Evolutionary conservation across 139 green algal species (phyloP).

Genomic region (Monoraphidium neglectum): DNA sequence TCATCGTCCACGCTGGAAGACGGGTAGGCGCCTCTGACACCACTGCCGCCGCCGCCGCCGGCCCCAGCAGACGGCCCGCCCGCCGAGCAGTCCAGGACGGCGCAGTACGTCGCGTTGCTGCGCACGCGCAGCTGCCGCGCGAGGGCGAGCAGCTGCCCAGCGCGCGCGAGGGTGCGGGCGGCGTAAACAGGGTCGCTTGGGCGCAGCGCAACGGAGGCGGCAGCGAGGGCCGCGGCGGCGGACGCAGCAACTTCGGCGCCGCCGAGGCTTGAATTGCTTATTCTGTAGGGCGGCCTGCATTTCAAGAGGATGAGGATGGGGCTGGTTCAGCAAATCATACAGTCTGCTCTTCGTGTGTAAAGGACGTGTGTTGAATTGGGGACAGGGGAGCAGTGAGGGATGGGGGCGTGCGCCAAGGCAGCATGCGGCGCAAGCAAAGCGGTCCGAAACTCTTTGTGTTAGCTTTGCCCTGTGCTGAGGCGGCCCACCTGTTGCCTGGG

Average conservation of each 20-base stretch:
- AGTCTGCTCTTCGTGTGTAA: no score
- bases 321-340: no score
- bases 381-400: background rate
- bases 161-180: constrained; percentile 12
- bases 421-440: background rate
- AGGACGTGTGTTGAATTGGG: background rate
- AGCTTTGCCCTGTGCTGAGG: background rate
- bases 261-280: constrained; percentile 20
- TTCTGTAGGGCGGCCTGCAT: background rate
- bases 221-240: constrained; percentile 50
- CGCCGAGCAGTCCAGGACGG: constrained; percentile 11
- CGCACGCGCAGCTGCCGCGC: background rate
- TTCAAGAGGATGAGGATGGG: background rate
- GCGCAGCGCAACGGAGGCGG: constrained; percentile 43
- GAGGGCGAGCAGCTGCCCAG: constrained; percentile 28
- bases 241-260: constrained; percentile 53
- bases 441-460: background rate
- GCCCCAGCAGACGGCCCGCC: background rate
- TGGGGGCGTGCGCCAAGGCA: background rate
- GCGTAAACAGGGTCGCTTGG: constrained; percentile 27
- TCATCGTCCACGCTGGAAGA: constrained; percentile 38
- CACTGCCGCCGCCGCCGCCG: background rate
- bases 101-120: background rate
- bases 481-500: no score
- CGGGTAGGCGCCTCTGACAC: constrained; percentile 1